Evolutionary conservation across 177 flowering plant genomes (phyloP), one percentile per base, ranked within the genome.

Genomic region (Vitis hybrid): DNA sequence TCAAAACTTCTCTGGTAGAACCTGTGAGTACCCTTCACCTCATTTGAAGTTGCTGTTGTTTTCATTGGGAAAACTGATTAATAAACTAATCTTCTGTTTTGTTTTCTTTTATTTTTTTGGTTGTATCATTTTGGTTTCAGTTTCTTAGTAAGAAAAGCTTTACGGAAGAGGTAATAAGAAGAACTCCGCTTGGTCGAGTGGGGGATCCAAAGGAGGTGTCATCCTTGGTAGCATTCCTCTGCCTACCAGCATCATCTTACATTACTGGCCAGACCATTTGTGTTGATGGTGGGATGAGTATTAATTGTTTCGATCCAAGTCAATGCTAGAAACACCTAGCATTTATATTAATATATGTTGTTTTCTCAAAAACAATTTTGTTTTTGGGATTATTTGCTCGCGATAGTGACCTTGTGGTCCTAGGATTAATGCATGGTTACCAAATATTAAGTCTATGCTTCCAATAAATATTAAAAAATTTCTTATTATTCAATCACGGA

Each of bases 221-320:
- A 2, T 56, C 78, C 0, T 21, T 78, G 64, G 80, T 81, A 26
- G 79, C 81, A 21, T 81, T 76, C 15, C 69, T 81, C 3, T 81
- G 84, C 70, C 29, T 81, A 50, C 80, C 81, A 18, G 79, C 78
- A 15, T 57, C 81, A 6, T 78, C 81, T 52, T 81, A 78, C 57
- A 72, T 78, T 11, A 78, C 80, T 5, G 84, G 81, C 2, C 84
- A 81, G 55, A 67, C 66, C 5, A 68, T 81, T 60, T 70, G 72
- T 55, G 72, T 78, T n/a, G 84, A 81, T 61, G 84, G 84, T 19
- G 84, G 81, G 2, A 2, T 29, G 1, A 71, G 79, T 1, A 74
- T 75, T 10, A 74, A 76, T 64, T 74, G 72, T 19, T 57, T 67
- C 21, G 39, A 33, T 5, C 39, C 39, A 0, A 33, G 39, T 4